phyloP scores from a whole-genome alignment of 805 yeast species.

The Torulaspora quercuum region DNA sequence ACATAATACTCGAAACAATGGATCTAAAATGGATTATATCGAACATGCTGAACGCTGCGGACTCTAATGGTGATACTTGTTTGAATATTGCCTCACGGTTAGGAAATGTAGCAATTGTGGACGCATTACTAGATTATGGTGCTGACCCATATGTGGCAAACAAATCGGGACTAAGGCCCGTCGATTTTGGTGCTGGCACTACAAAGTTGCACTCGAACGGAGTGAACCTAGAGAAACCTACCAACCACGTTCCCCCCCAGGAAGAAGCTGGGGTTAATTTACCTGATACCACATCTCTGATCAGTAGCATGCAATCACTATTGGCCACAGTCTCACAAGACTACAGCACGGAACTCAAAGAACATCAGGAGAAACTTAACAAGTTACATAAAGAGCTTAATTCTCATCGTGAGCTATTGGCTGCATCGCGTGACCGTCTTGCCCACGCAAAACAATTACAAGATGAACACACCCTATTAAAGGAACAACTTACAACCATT shows the following conservation, averaged over 20 bases:
- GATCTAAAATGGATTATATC: slow-evolving; percentile 56
- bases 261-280: slow-evolving; percentile 13
- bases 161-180: slow-evolving; percentile 80
- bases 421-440: slow-evolving; percentile 28
- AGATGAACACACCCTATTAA: slow-evolving; percentile 51
- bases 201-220: slow-evolving; percentile 22
- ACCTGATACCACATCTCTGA: slow-evolving; percentile 29
- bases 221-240: slow-evolving; percentile 7
- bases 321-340: slow-evolving; percentile 53
- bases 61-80: slow-evolving; percentile 92
- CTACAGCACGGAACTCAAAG: slow-evolving; percentile 54
- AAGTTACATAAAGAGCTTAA: slow-evolving; percentile 45
- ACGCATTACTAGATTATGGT: slow-evolving; percentile 79
- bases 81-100: slow-evolving; percentile 88
- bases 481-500: slow-evolving; percentile 54
- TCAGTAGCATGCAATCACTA: slow-evolving; percentile 50
- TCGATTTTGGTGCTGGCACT: slow-evolving; percentile 66
- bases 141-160: slow-evolving; percentile 79
- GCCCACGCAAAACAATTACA: slow-evolving; percentile 42
- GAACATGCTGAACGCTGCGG: slow-evolving; percentile 81
- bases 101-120: slow-evolving; percentile 76
- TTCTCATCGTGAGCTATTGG: slow-evolving; percentile 25
- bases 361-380: slow-evolving; percentile 51
- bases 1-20: slow-evolving; percentile 44
- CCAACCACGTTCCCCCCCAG: slow-evolving; percentile 4